These are phyloP conservation scores for Knufia petricola DNA, from an alignment of 2,329 filamentous ascomycete genomes.

Conservation along the genomic window DNA sequence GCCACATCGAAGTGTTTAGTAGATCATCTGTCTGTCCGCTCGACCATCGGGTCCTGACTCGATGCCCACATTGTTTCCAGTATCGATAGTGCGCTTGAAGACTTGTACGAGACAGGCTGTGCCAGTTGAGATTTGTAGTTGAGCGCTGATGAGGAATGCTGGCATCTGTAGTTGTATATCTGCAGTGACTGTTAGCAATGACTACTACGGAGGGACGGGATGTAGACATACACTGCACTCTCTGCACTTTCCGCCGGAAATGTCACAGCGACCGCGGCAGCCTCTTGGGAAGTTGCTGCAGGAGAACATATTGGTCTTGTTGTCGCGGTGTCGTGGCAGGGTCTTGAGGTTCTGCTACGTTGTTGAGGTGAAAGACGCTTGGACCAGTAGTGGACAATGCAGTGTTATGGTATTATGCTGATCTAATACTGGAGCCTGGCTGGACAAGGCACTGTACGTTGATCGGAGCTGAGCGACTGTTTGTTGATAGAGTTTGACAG, in stretches of 20 bases:
- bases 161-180: constrained; percentile 24
- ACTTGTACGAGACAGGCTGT: constrained; percentile 1
- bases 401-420: not conserved
- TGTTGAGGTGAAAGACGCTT: not conserved
- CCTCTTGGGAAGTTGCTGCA: constrained; percentile 40
- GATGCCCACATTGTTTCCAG: constrained; percentile 6
- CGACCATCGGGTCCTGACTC: constrained; percentile 1
- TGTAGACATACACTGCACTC: constrained; percentile 35
- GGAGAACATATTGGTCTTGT: constrained; percentile 34
- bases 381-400: not conserved
- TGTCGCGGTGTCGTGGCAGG: not conserved
- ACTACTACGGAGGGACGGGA: constrained; percentile 4
- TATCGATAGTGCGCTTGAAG: not conserved
- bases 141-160: constrained; percentile 26
- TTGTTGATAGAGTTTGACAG: not conserved
- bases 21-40: no score
- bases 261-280: constrained; percentile 38
- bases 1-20: not conserved
- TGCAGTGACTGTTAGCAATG: constrained; percentile 12
- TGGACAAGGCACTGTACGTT: not conserved
- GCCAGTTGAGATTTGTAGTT: constrained; percentile 8
- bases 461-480: not conserved
- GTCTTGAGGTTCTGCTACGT: not conserved
- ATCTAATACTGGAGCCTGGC: not conserved
- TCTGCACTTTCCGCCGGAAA: constrained; percentile 33